Evolutionary conservation across 2,329 filamentous ascomycete species (phyloP), one percentile per base, ranked within the genome.

Genomic region (Hypoxylon sp.): DNA sequence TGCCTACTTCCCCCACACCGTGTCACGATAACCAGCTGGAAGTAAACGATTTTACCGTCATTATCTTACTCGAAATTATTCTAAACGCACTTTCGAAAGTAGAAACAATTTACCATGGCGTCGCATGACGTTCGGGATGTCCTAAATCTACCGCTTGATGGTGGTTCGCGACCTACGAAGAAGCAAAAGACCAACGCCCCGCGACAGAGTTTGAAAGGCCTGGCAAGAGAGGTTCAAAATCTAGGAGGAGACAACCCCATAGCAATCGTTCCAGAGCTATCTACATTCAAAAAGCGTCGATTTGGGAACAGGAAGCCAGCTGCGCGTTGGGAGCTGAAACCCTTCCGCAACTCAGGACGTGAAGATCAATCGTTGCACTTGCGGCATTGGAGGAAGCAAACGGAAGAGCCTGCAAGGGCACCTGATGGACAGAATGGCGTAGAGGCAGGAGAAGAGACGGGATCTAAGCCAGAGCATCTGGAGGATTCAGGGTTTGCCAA

Each of bases 101-200:
- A n/a, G n/a, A n/a, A 8, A 32, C n/a, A 25, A 31, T 25, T 20
- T 4, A 65, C 3, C 59, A 90, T 90, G 86, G 80, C 87, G 55
- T 87, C 87, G 57, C 82, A 86, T 70, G 91, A 96, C 78, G 84
- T 95, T 63, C 90, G 89, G 75, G 91, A 96, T 71, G 90, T 96
- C 68, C 84, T 96, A 67, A 90, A 92, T 71, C 78, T 96, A 69
- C 87, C 87, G 38, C 76, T 84, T 62, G 86, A 85, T 54, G 65
- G 75, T 40, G 75, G 73, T 41, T 67, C 77, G 44, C 75, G 87
- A 57, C 83, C 86, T 29, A 74, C 82, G 31, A 95, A 94, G 75
- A 92, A 93, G 69, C 84, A 87, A 64, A 91, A 89, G 69, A 76
- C 82, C 5, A 76, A 80, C 11, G 82, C 80, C 35, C 81, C 86